These are phyloP conservation scores for Plasmodium adleri DNA, from an alignment of 169 alveolate genomes.

Conservation along the genomic window DNA sequence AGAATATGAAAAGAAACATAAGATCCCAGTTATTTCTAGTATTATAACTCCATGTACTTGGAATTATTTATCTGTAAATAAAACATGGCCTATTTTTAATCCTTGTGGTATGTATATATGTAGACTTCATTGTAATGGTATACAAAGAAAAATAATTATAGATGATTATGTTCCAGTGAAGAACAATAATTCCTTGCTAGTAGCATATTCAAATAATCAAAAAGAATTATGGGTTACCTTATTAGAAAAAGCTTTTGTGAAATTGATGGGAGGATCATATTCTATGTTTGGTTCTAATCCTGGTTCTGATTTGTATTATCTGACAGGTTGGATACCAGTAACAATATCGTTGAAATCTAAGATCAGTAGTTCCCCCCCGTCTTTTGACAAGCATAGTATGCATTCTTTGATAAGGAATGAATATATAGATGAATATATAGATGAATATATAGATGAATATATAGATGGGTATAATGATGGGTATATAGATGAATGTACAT, in stretches of 20 bases:
- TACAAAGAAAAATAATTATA: constrained; percentile 90
- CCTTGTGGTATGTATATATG: constrained; percentile 90
- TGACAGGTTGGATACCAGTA: constrained; percentile 96
- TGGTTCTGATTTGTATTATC: constrained; percentile 92
- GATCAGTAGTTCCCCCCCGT: constrained; percentile 80
- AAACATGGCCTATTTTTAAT: constrained; percentile 80
- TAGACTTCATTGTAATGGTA: constrained; percentile 91
- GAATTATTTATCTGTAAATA: constrained; percentile 24
- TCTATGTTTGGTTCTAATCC: constrained; percentile 94
- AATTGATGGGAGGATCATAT: constrained; percentile 92
- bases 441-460: too few relatives aligned
- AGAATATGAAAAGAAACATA: constrained; percentile 89
- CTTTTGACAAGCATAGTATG: constrained; percentile 31
- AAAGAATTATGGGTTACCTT: constrained; percentile 93
- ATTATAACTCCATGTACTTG: constrained; percentile 72
- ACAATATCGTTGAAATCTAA: constrained; percentile 85
- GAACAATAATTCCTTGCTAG: constrained; percentile 83
- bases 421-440: too few relatives aligned
- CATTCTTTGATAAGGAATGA: constrained; percentile 14
- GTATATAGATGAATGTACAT: too few relatives aligned
- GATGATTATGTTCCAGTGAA: constrained; percentile 94
- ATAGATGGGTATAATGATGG: too few relatives aligned
- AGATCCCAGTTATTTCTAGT: constrained; percentile 83
- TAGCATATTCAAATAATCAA: constrained; percentile 90
- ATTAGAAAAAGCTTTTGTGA: constrained; percentile 94